Evolutionary conservation across 441 rosid species (phyloP), one percentile per base, ranked within the genome.

Genomic region (Gossypium lobatum): DNA sequence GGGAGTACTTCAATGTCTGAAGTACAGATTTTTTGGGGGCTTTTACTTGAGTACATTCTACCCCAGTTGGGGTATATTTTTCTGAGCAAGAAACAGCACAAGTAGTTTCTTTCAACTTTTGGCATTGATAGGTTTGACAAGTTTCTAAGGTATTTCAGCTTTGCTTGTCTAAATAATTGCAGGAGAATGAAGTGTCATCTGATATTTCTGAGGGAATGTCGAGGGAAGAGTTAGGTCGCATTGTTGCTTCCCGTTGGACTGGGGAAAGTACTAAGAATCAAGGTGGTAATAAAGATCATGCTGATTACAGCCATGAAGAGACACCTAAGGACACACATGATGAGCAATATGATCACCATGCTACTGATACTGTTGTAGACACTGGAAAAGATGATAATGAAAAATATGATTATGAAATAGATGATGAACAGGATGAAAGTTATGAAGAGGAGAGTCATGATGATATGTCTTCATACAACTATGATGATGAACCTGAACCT

Each of bases 231-330:
- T 77, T 94, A 78, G 98, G 98, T 73, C 93, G 88, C 76, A 93
- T 91, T 72, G 89, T 96, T 80, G 98, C 96, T 21, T 94, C 98
- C 79, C 97, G 98, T 61, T 96, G 99, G 99, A 92, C 98, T 0
- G 93, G 98, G 72, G 90, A 84, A 79, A 86, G 76, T 62, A 71
- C 85, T 26, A 89, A 87, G 73, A 86, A 85, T 76, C 81, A 85
- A 79, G 82, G 80, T 59, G 80, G 25, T 72, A 73, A 69, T 16
- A 64, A 82, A 76, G 85, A 71, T 64, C 73, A 75, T 10, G 75
- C 79, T 79, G 83, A 81, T 76, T 86, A 84, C 74, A 80, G 58
- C 76, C 83, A 80, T 76, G 88, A 87, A 42, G 90, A 83, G 45
- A 67, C 76, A 10, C 82, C 87, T 16, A 73, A 76, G 21, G 78